phyloP scores from a whole-genome alignment of 2,329 filamentous ascomycete genomes.

The Stagonosporopsis cucurbitacearum region DNA sequence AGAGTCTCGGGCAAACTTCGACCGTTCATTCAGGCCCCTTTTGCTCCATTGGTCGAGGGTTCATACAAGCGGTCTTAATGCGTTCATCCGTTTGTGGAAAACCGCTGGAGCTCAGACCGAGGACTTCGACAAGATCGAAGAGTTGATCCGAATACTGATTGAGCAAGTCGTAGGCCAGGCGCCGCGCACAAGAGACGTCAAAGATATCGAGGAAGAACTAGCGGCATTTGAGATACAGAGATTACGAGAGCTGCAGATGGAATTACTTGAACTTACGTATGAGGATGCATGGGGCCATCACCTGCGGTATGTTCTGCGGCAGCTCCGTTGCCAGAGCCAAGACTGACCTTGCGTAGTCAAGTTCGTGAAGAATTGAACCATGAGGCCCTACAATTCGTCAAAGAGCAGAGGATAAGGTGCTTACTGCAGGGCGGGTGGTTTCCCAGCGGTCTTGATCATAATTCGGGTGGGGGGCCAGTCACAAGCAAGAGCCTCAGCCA shows the following conservation, averaged over 20 bases:
- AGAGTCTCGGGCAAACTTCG: conserved; percentile 78
- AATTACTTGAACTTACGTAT: conserved; percentile 86
- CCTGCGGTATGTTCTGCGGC: conserved; percentile 59
- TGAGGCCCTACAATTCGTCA: conserved; percentile 94
- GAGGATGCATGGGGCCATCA: conserved; percentile 95
- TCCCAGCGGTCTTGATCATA: conserved; percentile 59
- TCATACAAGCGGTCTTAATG: conserved; percentile 82
- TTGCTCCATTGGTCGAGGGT: conserved; percentile 92
- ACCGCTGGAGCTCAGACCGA: conserved; percentile 80
- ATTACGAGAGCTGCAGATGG: conserved; percentile 89
- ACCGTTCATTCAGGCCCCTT: conserved; percentile 84
- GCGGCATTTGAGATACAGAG: conserved; percentile 79
- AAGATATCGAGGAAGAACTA: conserved; percentile 88
- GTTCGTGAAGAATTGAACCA: conserved; percentile 90
- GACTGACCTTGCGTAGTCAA: conserved; percentile 58
- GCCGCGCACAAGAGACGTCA: conserved; percentile 79
- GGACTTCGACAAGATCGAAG: conserved; percentile 92
- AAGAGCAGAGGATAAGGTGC: conserved; percentile 92
- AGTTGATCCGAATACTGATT: conserved; percentile 86
- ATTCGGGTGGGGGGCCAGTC: conserved; percentile 55
- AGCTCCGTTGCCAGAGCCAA: conserved; percentile 4
- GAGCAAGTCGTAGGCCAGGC: conserved; percentile 89
- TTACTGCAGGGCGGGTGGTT: conserved; percentile 93
- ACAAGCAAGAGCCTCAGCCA: conserved; percentile 52
- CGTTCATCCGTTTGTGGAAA: conserved; percentile 94